phyloP scores from a whole-genome alignment of 1,284 basidiomycete genomes.

The Cryptococcus hybrid region DNA sequence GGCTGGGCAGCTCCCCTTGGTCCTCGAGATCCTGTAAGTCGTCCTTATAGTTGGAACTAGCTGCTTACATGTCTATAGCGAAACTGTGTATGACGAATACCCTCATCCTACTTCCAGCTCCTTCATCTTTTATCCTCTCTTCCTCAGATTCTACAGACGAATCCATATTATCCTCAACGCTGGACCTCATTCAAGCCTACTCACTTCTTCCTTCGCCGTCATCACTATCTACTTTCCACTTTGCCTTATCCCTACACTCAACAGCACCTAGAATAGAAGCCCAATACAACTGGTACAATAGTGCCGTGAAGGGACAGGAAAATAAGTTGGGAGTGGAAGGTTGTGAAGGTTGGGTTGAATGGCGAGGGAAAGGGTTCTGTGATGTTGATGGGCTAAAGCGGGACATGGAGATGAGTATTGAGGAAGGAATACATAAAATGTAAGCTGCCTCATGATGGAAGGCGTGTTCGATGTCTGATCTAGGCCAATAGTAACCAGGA shows the following conservation, averaged over 20 bases:
- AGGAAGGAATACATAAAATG: constrained; percentile 42
- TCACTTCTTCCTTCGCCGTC: constrained; percentile 28
- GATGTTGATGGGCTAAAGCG: constrained; percentile 62
- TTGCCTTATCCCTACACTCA: constrained; percentile 40
- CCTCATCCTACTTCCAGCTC: constrained; percentile 65
- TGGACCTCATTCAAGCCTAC: constrained; percentile 27
- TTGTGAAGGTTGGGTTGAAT: constrained; percentile 84
- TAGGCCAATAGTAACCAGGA: neutral
- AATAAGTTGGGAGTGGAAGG: constrained; percentile 55
- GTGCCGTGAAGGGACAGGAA: constrained; percentile 54
- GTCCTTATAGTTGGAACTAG: constrained; percentile 3
- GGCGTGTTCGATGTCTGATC: neutral
- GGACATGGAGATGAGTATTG: constrained; percentile 57
- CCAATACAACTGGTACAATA: constrained; percentile 38
- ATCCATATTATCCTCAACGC: constrained; percentile 24
- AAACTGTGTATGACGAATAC: constrained; percentile 63
- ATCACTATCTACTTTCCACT: constrained; percentile 53
- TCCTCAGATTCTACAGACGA: constrained; percentile 21
- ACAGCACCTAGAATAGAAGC: constrained; percentile 44
- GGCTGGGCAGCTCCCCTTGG: constrained; percentile 73
- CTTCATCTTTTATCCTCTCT: constrained; percentile 62
- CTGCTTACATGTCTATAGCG: constrained; percentile 50
- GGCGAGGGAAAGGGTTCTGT: constrained; percentile 75
- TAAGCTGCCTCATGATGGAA: constrained; percentile 18
- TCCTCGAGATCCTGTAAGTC: constrained; percentile 79